These are phyloP conservation scores for Sugiyamaella floridensis DNA, from an alignment of 805 yeast species.

Conservation along the genomic window DNA sequence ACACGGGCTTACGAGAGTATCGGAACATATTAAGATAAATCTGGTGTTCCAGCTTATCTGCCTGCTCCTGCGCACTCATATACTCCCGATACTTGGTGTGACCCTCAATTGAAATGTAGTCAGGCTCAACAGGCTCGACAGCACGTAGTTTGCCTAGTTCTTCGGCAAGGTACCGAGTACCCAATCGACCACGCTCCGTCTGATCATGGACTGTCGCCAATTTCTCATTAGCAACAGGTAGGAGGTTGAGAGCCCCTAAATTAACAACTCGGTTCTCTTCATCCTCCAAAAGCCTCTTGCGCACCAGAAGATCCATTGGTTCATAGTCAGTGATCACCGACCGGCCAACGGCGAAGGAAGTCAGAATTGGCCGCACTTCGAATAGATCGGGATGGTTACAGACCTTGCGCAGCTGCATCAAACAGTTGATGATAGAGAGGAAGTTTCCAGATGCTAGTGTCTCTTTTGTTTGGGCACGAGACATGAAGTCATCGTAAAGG, in stretches of 20 bases:
- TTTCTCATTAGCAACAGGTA: slow-evolving; percentile 47
- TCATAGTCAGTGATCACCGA: slow-evolving; percentile 51
- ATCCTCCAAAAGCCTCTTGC: slow-evolving; percentile 27
- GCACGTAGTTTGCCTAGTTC: slow-evolving; percentile 14
- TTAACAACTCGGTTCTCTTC: slow-evolving; percentile 34
- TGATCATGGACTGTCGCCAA: slow-evolving; percentile 26
- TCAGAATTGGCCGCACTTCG: slow-evolving; percentile 90
- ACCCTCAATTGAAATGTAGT: slow-evolving; percentile 32
- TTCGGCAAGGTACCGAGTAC: slow-evolving; percentile 8
- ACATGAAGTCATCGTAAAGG: slow-evolving; percentile 93
- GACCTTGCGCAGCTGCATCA: slow-evolving; percentile 95
- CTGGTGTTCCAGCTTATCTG: slow-evolving; percentile 48
- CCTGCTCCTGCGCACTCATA: slow-evolving; percentile 44
- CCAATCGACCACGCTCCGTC: slow-evolving; percentile 5
- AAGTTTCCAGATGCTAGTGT: slow-evolving; percentile 93
- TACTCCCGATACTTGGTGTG: slow-evolving; percentile 55
- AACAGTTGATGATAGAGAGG: slow-evolving; percentile 87
- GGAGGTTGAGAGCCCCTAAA: slow-evolving; percentile 53
- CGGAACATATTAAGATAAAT: slow-evolving; percentile 60
- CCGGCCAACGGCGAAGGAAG: slow-evolving; percentile 72
- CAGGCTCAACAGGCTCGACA: slow-evolving; percentile 25
- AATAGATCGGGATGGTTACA: slow-evolving; percentile 95
- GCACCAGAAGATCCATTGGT: slow-evolving; percentile 36
- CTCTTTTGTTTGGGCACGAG: slow-evolving; percentile 90
- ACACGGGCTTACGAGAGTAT: slow-evolving; percentile 59